A percentile compares a stretch with the other conserved stretches of the same genome.
These are phyloP conservation scores for Cystobasidium slooffiae DNA, from an alignment of 1,284 basidiomycete genomes.

Conservation along the genomic window DNA sequence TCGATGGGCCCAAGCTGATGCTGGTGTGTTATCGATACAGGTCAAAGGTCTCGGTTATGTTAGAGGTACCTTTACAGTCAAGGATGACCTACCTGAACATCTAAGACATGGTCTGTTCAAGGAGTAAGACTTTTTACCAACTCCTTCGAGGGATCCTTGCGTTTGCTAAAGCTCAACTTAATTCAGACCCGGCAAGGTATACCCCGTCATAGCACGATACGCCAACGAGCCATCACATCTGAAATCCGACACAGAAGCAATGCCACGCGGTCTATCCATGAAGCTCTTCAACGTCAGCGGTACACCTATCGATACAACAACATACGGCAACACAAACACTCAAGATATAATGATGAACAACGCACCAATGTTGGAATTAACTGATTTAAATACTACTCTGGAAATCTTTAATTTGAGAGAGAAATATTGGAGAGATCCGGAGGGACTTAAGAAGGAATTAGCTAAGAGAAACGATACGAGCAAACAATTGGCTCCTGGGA, in stretches of 20 bases:
- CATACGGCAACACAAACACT: constrained; percentile 29
- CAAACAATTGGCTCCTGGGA: constrained; percentile 39
- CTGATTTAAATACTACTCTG: constrained; percentile 37
- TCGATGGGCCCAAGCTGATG: neutral
- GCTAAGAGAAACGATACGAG: constrained; percentile 25
- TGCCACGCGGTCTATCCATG: constrained; percentile 39
- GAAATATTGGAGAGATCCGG: constrained; percentile 37
- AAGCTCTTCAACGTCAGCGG: constrained; percentile 39
- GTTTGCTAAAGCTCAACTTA: neutral
- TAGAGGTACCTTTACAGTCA: constrained; percentile 35
- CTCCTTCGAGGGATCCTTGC: neutral
- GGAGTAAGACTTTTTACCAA: constrained; percentile 2
- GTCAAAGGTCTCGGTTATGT: constrained; percentile 40
- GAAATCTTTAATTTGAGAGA: constrained; percentile 41
- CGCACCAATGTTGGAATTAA: constrained; percentile 42
- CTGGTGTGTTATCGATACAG: neutral
- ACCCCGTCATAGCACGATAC: constrained; percentile 33
- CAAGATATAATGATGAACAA: constrained; percentile 45
- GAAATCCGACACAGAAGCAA: constrained; percentile 26
- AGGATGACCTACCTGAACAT: constrained; percentile 39
- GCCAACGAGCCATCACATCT: constrained; percentile 43
- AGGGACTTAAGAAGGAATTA: constrained; percentile 24
- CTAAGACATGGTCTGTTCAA: constrained; percentile 41
- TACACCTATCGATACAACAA: constrained; percentile 20
- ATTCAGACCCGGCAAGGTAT: constrained; percentile 26